These are phyloP conservation scores for Plasmodium vinckei DNA, from an alignment of 169 alveolate species.

Conservation along the genomic window DNA sequence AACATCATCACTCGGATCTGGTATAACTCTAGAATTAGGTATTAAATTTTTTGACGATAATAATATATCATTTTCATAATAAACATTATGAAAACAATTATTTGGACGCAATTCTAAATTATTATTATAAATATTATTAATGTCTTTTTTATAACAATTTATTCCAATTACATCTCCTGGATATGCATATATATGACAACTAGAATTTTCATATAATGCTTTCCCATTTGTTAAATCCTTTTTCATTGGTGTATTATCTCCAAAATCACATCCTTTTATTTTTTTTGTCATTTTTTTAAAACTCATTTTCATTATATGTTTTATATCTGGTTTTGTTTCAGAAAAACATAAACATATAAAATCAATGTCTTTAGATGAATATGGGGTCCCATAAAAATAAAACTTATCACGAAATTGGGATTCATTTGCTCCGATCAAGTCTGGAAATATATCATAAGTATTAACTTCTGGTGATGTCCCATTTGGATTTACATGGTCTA, in stretches of 20 bases:
- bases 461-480: conserved; percentile 41
- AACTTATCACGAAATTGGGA: neutral
- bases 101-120: conserved; percentile 15
- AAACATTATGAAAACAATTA: conserved; percentile 62
- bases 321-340: neutral
- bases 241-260: conserved; percentile 23
- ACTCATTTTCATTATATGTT: conserved; percentile 46
- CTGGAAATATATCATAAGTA: conserved; percentile 43
- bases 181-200: conserved; percentile 36
- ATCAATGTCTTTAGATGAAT: conserved; percentile 41
- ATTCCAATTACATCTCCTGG: conserved; percentile 57
- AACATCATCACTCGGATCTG: conserved; percentile 45
- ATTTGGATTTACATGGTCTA: conserved; percentile 35
- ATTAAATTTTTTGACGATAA: conserved; percentile 43
- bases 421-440: conserved; percentile 27
- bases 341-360: conserved; percentile 43
- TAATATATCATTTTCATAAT: conserved; percentile 20
- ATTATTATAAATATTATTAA: conserved; percentile 12
- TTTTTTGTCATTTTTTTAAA: conserved; percentile 38
- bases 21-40: conserved; percentile 68
- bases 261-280: conserved; percentile 74
- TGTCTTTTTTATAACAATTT: conserved; percentile 57
- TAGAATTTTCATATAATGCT: conserved; percentile 13
- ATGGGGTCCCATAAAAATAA: conserved; percentile 31
- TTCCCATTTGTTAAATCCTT: conserved; percentile 23